Base-by-base conservation (phyloP, 2,329 filamentous ascomycete genomes). In the Aspergillus thermomutatus region DNA sequence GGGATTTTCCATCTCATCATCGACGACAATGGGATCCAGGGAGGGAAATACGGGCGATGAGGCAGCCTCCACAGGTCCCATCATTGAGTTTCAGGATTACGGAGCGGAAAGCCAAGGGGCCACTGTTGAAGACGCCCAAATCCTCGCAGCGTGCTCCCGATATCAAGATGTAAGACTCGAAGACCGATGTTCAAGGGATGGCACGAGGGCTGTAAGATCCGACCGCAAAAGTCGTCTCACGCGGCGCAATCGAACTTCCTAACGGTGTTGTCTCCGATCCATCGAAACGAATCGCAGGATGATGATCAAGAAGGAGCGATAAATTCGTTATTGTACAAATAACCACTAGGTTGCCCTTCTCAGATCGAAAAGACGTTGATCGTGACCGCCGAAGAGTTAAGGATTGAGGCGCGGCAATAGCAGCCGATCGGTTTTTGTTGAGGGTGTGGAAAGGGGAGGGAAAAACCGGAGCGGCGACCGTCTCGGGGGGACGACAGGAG, bases 1-100 rank as follows among this genome's bases (percentile, higher is more conserved):
- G 34, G 69, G 60, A 54, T 69, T 71, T 55, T 74, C 74, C 72
- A 77, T 75, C 37, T 77, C 75, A 64, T 72, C 73, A 61, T 77
- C 74, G 54, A 77, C 64, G 50, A 77, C 74, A 53, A 76, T 69
- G 26, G 75, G 75, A 58, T 77, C 75, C 58, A 76, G 59, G 26
- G 66, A 55, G 60, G 72, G 64, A 59, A 76, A 75, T 45, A 64
- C 63, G 54, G 74, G 72, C 48, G 74, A 76, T 54, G 72, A 72
- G 37, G 69, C 60, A 41, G 62, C 57, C 57, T 73, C 71, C 50
- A 61, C 55, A 47, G 71, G 66, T 69, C 68, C 69, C 75, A 77
- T 77, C 60, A 62, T 74, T 67, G 51, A 55, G 56, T 57, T 37
- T 52, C 50, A 34, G 49, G 45, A 49, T 37, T 43, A 51, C 37